Evolutionary conservation across 352 stramenopile genomes (phyloP).

Genomic region (Peronosclerospora sorghi): DNA sequence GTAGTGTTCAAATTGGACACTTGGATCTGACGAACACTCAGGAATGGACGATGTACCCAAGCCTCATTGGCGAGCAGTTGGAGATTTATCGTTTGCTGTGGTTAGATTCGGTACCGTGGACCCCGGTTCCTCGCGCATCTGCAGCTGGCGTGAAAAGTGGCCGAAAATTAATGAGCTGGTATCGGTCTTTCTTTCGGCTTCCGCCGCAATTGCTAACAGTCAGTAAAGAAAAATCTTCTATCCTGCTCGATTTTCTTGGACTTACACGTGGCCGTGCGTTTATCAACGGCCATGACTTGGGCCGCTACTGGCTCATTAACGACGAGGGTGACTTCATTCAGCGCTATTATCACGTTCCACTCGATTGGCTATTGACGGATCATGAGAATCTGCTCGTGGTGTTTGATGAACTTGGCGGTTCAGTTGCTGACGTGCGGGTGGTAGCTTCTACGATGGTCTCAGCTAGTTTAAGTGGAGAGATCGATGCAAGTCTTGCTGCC

Average conservation of each 20-base stretch:
- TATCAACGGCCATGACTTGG: slow-evolving; percentile 58
- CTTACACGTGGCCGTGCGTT: slow-evolving; percentile 49
- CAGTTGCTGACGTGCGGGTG: slow-evolving; percentile 28
- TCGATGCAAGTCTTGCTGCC: too few species aligned
- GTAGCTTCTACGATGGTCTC: slow-evolving; percentile 43
- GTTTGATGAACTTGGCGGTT: slow-evolving; percentile 54
- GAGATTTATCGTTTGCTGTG: slow-evolving; percentile 41
- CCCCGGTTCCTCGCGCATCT: slow-evolving; percentile 1
- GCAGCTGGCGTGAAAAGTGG: neutral
- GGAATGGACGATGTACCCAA: slow-evolving; percentile 47
- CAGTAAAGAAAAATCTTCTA: slow-evolving; percentile 25
- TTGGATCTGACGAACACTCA: slow-evolving; percentile 16
- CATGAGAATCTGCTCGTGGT: slow-evolving; percentile 39
- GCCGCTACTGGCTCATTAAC: slow-evolving; percentile 55
- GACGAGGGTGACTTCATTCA: slow-evolving; percentile 43
- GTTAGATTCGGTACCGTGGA: slow-evolving; percentile 41
- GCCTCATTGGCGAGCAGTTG: slow-evolving; percentile 52
- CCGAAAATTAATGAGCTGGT: slow-evolving; percentile 39
- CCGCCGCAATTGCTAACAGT: neutral
- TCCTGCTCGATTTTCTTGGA: slow-evolving; percentile 43
- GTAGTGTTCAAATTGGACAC: slow-evolving; percentile 32
- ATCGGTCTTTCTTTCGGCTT: slow-evolving; percentile 33
- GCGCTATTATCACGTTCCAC: slow-evolving; percentile 54
- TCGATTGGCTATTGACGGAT: slow-evolving; percentile 36
- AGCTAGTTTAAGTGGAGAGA: too few species aligned